These are phyloP conservation scores for Fusarium nygamai DNA, from an alignment of 2,329 filamentous ascomycete genomes.

Conservation along the genomic window DNA sequence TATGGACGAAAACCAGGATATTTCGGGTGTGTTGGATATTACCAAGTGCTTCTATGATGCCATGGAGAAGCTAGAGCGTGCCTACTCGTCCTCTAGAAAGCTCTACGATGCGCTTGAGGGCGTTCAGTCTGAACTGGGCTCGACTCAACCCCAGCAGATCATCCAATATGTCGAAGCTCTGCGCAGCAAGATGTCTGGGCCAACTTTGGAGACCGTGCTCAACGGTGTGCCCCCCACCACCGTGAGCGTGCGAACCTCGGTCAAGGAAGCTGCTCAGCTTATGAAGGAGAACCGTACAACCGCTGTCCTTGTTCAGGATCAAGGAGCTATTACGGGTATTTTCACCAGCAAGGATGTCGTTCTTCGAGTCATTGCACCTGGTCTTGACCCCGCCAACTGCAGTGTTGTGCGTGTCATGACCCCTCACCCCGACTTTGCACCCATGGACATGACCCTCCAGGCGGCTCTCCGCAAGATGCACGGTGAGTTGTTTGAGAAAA, in stretches of 20 bases:
- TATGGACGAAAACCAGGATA: conserved; percentile 99
- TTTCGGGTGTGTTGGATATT: conserved; percentile 96
- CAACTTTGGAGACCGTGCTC: conserved; percentile 92
- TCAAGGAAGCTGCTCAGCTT: conserved; percentile 91
- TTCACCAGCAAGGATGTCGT: conserved; percentile 99
- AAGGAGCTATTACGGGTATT: conserved; percentile 97
- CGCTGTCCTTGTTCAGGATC: conserved; percentile 93
- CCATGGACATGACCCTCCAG: conserved; percentile 99
- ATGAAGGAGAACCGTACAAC: conserved; percentile 99
- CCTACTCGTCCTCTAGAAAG: conserved; percentile 97
- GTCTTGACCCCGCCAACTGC: conserved; percentile 91
- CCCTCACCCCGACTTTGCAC: conserved; percentile 97
- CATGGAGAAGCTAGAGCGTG: conserved; percentile 98
- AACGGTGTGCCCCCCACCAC: conserved; percentile 93
- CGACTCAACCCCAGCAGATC: conserved; percentile 96
- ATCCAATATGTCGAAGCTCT: conserved; percentile 99
- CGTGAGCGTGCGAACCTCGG: conserved; percentile 93
- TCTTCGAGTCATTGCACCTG: conserved; percentile 95
- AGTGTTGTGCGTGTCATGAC: conserved; percentile 99
- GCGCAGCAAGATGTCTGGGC: conserved; percentile 95
- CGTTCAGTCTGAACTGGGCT: conserved; percentile 95
- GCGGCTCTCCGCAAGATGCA: conserved; percentile 99
- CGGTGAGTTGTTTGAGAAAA: conserved; percentile 65
- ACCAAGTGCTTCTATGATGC: conserved; percentile 99
- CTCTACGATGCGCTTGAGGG: conserved; percentile 97